A percentile compares a stretch with the other conserved stretches of the same genome.
Evolutionary conservation across 1,284 basidiomycete genomes (phyloP).

Genomic region (Cutaneotrichosporon curvatum): DNA sequence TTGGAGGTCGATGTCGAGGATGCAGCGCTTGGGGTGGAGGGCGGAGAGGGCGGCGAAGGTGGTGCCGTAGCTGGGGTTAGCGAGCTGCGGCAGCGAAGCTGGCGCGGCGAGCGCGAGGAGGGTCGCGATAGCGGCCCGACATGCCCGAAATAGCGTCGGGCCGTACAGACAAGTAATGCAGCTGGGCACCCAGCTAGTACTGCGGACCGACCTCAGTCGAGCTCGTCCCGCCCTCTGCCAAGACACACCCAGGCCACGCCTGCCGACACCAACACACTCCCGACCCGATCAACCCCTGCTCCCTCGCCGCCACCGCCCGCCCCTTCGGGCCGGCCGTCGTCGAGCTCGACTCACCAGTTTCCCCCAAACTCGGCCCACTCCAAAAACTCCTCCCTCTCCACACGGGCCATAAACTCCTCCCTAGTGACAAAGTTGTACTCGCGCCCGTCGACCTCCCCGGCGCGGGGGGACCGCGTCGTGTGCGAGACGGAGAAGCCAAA

Average conservation of each 20-base stretch:
- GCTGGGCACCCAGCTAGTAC: too few relatives aligned
- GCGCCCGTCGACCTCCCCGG: constrained; percentile 70
- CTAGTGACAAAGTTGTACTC: constrained; percentile 55
- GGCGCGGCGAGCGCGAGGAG: background rate
- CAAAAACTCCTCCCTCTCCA: constrained; percentile 53
- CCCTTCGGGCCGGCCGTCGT: background rate
- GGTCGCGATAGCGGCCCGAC: too few relatives aligned
- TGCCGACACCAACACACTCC: too few relatives aligned
- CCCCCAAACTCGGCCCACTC: constrained; percentile 73
- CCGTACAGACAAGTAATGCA: too few relatives aligned
- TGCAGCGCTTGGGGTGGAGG: constrained; percentile 62
- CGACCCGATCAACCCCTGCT: background rate
- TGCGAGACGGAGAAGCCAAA: constrained; percentile 96
- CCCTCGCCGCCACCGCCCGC: background rate
- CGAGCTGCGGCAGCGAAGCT: background rate
- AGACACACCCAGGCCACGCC: too few relatives aligned
- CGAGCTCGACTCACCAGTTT: constrained; percentile 66
- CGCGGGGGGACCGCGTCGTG: constrained; percentile 80
- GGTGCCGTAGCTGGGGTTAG: constrained; percentile 63
- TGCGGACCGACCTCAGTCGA: too few relatives aligned
- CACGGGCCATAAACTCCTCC: constrained; percentile 50
- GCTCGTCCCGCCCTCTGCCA: too few relatives aligned
- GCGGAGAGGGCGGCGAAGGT: constrained; percentile 61
- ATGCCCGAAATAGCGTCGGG: background rate
- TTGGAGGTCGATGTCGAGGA: constrained; percentile 97